A percentile compares a stretch with the other conserved stretches of the same genome.
These are phyloP conservation scores for Plasmodium sp. DNA, from an alignment of 169 alveolate species.

Conservation along the genomic window DNA sequence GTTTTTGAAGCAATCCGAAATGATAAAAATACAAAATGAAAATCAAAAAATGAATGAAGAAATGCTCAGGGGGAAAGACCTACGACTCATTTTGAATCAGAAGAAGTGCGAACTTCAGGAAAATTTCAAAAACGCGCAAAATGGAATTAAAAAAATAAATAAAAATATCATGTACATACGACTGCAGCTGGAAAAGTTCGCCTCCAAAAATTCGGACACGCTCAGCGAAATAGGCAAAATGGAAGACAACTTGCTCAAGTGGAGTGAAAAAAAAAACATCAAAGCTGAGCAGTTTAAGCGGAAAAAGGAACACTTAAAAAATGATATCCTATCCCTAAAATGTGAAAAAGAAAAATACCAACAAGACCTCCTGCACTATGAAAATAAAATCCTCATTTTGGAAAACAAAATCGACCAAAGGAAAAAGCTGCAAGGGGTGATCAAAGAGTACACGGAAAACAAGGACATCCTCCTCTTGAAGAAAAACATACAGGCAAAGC, in stretches of 20 bases:
- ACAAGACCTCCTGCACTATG: conserved; percentile 69
- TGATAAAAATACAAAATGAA: conserved; percentile 72
- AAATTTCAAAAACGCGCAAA: conserved; percentile 10
- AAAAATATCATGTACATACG: conserved; percentile 52
- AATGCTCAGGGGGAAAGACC: conserved; percentile 30
- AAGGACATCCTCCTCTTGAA: conserved; percentile 42
- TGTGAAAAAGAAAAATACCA: conserved; percentile 45
- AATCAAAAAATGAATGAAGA: conserved; percentile 49
- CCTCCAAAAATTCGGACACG: conserved; percentile 50
- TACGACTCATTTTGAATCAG: conserved; percentile 37
- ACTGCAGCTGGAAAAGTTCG: conserved; percentile 59
- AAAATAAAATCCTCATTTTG: conserved; percentile 35
- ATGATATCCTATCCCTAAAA: conserved; percentile 25
- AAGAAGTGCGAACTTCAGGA: conserved; percentile 70
- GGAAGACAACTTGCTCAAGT: conserved; percentile 22
- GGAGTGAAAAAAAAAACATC: conserved; percentile 47
- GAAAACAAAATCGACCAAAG: conserved; percentile 46
- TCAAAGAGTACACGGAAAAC: conserved; percentile 55
- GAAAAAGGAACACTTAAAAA: conserved; percentile 29
- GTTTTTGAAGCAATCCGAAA: conserved; percentile 65
- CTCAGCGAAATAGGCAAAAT: conserved; percentile 21
- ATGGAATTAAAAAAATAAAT: conserved; percentile 28
- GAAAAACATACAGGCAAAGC: conserved; percentile 37
- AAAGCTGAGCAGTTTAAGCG: conserved; percentile 26
- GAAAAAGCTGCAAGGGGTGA: conserved; percentile 34